Percentiles rank a stretch among this genome's conserved stretches.
These are phyloP conservation scores for Rhizopus arrhizus DNA, from an alignment of 371 early-diverging fungal species.

Conservation along the genomic window DNA sequence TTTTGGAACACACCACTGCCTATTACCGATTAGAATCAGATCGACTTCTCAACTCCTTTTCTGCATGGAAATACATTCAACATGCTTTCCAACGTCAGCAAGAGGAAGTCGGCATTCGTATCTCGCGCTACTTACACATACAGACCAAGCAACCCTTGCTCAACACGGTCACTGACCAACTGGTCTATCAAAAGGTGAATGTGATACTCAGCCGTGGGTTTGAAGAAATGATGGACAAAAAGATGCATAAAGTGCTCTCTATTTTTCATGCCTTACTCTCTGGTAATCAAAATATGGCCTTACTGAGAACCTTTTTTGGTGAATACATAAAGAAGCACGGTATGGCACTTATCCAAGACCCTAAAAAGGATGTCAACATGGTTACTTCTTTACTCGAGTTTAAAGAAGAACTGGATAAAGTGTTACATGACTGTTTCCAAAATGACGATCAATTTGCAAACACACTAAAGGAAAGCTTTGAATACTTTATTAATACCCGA, in stretches of 20 bases:
- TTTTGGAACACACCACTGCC: constrained; percentile 62
- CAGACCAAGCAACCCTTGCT: constrained; percentile 66
- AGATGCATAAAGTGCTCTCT: constrained; percentile 59
- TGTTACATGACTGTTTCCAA: constrained; percentile 66
- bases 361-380: constrained; percentile 40
- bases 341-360: constrained; percentile 29
- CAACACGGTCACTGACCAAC: constrained; percentile 60
- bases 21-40: constrained; percentile 74
- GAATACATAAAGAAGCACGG: constrained; percentile 45
- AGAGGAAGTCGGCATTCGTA: constrained; percentile 62
- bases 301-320: constrained; percentile 31
- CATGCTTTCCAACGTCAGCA: constrained; percentile 66
- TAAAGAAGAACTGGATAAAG: constrained; percentile 66
- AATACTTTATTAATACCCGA: constrained; percentile 81
- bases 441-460: constrained; percentile 61
- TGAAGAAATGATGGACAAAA: constrained; percentile 64
- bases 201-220: constrained; percentile 69
- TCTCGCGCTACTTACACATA: constrained; percentile 68
- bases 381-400: constrained; percentile 71
- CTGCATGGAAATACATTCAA: constrained; percentile 63
- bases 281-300: constrained; percentile 15
- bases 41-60: constrained; percentile 44
- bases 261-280: constrained; percentile 49
- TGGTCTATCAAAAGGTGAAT: constrained; percentile 65
- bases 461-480: constrained; percentile 83